Evolutionary conservation across 1,284 basidiomycete genomes (phyloP).

Genomic region (Crucibulum parvulum): DNA sequence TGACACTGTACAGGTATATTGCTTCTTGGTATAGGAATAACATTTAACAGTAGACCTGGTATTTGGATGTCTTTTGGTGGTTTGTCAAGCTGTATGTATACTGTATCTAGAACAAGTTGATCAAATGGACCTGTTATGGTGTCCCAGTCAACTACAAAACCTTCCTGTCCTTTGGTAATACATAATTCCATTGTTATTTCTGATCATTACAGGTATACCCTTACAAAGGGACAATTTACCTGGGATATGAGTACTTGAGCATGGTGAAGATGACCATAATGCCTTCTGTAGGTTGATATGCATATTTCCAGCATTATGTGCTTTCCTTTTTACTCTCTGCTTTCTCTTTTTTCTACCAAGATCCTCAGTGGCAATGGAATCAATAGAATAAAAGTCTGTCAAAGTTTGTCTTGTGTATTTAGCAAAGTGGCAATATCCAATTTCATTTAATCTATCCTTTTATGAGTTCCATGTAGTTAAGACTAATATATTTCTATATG

Average conservation of each 20-base stretch:
- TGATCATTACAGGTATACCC: constrained; percentile 9
- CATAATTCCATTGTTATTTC: constrained; percentile 1
- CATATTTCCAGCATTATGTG: too few relatives aligned
- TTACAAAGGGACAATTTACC: constrained; percentile 1
- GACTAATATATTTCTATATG: too few relatives aligned
- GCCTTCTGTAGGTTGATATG: too few relatives aligned
- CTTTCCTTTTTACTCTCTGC: too few relatives aligned
- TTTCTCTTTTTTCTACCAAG: too few relatives aligned
- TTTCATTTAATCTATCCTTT: constrained; percentile 6
- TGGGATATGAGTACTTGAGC: neutral
- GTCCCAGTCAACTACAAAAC: neutral
- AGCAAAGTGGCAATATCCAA: too few relatives aligned
- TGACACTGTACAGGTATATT: neutral
- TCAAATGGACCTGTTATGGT: neutral
- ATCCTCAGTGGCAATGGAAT: too few relatives aligned
- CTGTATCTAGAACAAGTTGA: constrained; percentile 8
- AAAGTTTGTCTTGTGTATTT: too few relatives aligned
- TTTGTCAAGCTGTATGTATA: constrained; percentile 14
- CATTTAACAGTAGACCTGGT: constrained; percentile 10
- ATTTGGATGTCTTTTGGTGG: constrained; percentile 12
- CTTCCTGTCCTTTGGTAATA: constrained; percentile 1
- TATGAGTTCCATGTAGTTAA: too few relatives aligned
- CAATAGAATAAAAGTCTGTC: too few relatives aligned
- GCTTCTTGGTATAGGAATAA: constrained; percentile 11
- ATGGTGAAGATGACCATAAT: neutral